A percentile compares a stretch with the other conserved stretches of the same genome.
Conservation (phyloP, 768 basidiomycete genomes). For the Trametes coccinea region DNA sequence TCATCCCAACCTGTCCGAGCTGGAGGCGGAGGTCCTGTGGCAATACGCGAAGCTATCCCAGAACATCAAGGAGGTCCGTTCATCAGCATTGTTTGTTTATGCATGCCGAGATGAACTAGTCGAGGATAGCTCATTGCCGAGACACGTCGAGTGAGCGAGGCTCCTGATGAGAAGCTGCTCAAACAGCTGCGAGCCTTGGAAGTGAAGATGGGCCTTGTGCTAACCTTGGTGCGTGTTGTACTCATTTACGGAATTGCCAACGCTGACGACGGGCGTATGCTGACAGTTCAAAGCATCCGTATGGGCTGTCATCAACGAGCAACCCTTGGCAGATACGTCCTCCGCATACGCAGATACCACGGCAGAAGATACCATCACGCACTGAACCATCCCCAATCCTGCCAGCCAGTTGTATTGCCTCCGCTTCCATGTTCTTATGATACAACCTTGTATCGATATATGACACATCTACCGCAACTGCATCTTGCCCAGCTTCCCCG, state of each 20-base stretch:
- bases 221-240: conserved; percentile 71
- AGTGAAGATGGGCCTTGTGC: conserved; percentile 91
- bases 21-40: conserved; percentile 85
- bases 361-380: conserved; percentile 27
- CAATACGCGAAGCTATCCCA: conserved; percentile 89
- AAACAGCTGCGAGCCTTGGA: conserved; percentile 79
- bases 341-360: conserved; percentile 25
- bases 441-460: conserved; percentile 23
- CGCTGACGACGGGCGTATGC: background rate
- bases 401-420: conserved; percentile 1
- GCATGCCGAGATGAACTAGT: background rate
- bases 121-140: conserved; percentile 55
- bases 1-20: conserved; percentile 61
- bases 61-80: conserved; percentile 72
- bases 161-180: conserved; percentile 78
- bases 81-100: background rate
- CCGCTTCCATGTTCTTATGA: conserved; percentile 3
- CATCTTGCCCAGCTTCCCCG: conserved; percentile 31
- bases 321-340: conserved; percentile 41
- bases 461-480: conserved; percentile 26
- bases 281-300: conserved; percentile 92
- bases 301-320: conserved; percentile 90
- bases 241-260: background rate
- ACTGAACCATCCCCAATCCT: conserved; percentile 6
- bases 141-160: conserved; percentile 69